phyloP scores from a whole-genome alignment of 2,329 filamentous ascomycete species.

The Fusarium metavorans region DNA sequence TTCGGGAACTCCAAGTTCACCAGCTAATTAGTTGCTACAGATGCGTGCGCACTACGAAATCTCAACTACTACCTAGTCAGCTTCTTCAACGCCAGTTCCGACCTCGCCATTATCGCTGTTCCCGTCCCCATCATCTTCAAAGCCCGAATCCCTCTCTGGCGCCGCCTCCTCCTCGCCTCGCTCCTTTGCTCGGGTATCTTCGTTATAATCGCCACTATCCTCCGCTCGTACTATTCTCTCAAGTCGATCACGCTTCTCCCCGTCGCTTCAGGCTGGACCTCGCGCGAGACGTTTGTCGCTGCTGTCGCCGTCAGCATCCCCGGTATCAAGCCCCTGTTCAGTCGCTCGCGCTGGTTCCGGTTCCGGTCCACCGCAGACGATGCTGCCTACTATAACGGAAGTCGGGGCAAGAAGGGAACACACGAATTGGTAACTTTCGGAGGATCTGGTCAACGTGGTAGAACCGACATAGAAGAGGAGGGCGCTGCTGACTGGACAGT shows the following conservation, averaged over 20 bases:
- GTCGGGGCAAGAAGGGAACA: background rate
- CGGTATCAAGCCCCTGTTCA: conserved; percentile 4
- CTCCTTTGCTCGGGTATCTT: background rate
- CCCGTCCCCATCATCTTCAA: background rate
- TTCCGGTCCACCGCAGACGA: background rate
- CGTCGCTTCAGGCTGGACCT: background rate
- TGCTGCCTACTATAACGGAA: background rate
- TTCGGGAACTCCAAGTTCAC: background rate
- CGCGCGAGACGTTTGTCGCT: background rate
- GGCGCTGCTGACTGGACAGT: background rate
- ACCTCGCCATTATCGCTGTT: background rate
- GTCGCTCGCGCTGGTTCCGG: conserved; percentile 1
- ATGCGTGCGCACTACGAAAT: conserved; percentile 2
- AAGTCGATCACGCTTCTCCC: background rate
- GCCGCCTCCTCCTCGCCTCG: background rate
- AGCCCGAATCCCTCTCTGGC: background rate
- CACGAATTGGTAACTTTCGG: background rate
- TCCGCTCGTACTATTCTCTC: background rate
- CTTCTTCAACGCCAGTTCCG: conserved; percentile 8
- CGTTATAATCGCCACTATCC: background rate
- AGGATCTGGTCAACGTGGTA: background rate
- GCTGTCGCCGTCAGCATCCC: conserved; percentile 5
- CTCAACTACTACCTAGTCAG: conserved; percentile 9
- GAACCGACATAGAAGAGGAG: background rate
- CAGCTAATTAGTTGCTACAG: background rate